phyloP scores from a whole-genome alignment of 805 yeast genomes.

The Starmerella potacharoeniae region DNA sequence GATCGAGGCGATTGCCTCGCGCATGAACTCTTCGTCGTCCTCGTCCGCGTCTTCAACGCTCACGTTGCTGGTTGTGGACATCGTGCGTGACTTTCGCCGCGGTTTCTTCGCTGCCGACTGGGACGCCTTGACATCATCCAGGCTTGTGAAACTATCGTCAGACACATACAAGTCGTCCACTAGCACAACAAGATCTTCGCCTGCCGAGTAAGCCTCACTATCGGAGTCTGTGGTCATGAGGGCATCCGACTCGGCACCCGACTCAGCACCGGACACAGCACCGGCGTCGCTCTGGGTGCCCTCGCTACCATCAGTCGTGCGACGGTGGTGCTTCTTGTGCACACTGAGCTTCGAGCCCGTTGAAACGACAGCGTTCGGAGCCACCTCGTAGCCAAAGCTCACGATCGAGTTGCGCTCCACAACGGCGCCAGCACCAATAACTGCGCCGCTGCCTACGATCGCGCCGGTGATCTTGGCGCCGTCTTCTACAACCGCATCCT shows the following conservation, averaged over 20 bases:
- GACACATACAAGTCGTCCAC: conserved; percentile 27
- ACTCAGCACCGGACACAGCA: conserved; percentile 25
- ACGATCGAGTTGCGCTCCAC: conserved; percentile 65
- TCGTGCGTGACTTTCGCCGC: conserved; percentile 19
- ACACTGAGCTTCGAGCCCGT: conserved; percentile 9
- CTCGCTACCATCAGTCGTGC: conserved; percentile 3
- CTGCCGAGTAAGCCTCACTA: conserved; percentile 11
- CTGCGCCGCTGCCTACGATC: conserved; percentile 57
- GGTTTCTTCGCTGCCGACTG: conserved; percentile 9
- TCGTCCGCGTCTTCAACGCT: conserved; percentile 40
- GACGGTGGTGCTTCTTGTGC: neutral
- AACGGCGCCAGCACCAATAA: conserved; percentile 40
- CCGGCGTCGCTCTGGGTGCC: conserved; percentile 16
- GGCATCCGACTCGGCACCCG: conserved; percentile 10
- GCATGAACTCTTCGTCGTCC: conserved; percentile 56
- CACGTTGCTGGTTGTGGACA: conserved; percentile 24
- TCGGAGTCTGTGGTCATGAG: conserved; percentile 5
- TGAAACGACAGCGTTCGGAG: conserved; percentile 34
- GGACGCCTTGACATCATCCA: conserved; percentile 6
- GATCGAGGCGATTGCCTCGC: conserved; percentile 89
- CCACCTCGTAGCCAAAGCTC: conserved; percentile 64
- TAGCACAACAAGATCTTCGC: conserved; percentile 18
- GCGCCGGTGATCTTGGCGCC: conserved; percentile 46
- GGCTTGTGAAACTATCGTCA: conserved; percentile 26
- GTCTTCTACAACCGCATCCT: conserved; percentile 62